These are phyloP conservation scores for Lithospermum erythrorhizon DNA, from an alignment of 257 asterid genomes.

Conservation along the genomic window DNA sequence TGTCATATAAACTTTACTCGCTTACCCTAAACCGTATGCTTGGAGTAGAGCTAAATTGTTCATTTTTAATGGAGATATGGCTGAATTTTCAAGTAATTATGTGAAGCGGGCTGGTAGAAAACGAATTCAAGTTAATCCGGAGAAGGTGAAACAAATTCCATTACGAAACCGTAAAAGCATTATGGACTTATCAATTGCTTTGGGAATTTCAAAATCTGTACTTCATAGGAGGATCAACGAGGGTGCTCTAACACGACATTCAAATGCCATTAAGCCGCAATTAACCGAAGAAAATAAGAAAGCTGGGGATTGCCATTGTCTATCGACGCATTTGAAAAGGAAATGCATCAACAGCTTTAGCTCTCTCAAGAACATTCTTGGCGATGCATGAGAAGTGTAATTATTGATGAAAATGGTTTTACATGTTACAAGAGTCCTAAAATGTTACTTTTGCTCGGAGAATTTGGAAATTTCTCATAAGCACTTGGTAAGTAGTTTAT, in stretches of 20 bases:
- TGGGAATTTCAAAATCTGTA: background rate
- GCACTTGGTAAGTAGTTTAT: no score
- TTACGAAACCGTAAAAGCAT: background rate
- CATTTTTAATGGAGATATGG: no score
- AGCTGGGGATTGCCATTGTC: constrained; percentile 9
- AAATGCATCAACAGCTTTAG: background rate
- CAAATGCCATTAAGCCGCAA: constrained; percentile 10
- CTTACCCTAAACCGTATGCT: no score
- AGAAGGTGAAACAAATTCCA: background rate
- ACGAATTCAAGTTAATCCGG: background rate
- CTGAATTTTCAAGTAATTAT: no score
- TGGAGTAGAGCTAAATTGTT: no score
- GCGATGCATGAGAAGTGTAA: background rate
- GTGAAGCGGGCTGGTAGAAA: no score
- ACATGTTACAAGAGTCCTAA: background rate
- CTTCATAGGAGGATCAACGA: background rate
- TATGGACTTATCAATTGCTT: background rate
- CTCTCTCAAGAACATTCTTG: no score
- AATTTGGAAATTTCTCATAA: no score
- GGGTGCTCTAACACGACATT: background rate
- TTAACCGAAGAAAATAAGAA: constrained; percentile 8
- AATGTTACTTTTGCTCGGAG: no score
- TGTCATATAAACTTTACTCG: no score
- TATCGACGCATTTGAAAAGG: constrained; percentile 2
- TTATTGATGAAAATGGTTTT: constrained; percentile 3